Evolutionary conservation across 305 asterid species (phyloP).

Genomic region (Fraxinus angustifolia): DNA sequence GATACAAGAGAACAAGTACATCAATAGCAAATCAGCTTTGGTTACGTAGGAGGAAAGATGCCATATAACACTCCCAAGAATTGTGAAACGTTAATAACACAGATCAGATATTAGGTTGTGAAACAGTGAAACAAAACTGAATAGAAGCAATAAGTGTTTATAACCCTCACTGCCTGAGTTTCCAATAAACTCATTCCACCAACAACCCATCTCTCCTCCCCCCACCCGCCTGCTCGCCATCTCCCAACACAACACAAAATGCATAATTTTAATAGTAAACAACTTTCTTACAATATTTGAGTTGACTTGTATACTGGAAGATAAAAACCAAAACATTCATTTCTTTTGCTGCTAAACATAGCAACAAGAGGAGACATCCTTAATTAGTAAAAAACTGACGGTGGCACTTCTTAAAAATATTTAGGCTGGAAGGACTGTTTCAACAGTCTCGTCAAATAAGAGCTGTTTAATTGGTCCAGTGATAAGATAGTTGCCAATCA

Average conservation of each 20-base stretch:
- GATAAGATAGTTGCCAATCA: background rate
- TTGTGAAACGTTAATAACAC: background rate
- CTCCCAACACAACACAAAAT: background rate
- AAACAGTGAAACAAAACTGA: background rate
- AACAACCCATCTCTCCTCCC: background rate
- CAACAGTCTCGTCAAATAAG: background rate
- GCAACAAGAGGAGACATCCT: background rate
- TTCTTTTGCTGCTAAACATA: background rate
- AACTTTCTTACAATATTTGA: background rate
- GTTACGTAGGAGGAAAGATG: background rate
- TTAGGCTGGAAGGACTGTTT: background rate
- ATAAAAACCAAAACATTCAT: background rate
- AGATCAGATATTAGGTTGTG: background rate
- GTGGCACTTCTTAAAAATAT: background rate
- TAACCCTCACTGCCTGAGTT: background rate
- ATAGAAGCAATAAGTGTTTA: background rate
- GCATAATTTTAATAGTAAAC: background rate
- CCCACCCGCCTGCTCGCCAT: background rate
- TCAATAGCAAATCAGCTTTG: background rate
- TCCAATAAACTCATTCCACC: background rate
- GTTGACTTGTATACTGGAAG: background rate
- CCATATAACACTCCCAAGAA: background rate
- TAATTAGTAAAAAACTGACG: background rate
- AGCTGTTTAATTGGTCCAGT: background rate
- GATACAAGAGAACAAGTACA: background rate